These are phyloP conservation scores for Claviceps arundinis DNA, from an alignment of 2,329 filamentous ascomycete genomes.

Conservation along the genomic window DNA sequence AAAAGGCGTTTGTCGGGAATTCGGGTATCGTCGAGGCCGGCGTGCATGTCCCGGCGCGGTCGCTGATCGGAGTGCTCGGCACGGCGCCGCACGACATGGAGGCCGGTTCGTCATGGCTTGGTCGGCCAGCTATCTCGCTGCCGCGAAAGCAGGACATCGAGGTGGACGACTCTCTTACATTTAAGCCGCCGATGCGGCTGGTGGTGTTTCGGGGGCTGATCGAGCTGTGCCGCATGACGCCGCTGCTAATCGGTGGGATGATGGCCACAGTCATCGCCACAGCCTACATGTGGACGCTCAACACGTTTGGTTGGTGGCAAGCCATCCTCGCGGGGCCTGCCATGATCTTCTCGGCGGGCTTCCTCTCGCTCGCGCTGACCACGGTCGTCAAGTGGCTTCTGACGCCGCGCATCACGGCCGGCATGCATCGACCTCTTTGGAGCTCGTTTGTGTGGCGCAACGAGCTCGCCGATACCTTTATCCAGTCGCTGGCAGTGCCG, in stretches of 20 bases:
- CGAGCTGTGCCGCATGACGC: slow-evolving; percentile 9
- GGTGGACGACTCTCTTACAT: slow-evolving; percentile 10
- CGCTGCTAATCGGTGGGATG: slow-evolving; percentile 6
- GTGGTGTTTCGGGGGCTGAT: slow-evolving; percentile 7
- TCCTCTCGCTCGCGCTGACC: slow-evolving; percentile 5
- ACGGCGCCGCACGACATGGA: slow-evolving; percentile 9
- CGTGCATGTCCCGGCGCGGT: slow-evolving; percentile 7
- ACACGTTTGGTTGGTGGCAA: slow-evolving; percentile 6
- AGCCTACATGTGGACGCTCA: slow-evolving; percentile 6
- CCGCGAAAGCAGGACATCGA: slow-evolving; percentile 7
- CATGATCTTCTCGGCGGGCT: slow-evolving; percentile 3
- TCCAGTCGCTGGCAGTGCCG: slow-evolving; percentile 24
- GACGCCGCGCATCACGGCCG: slow-evolving; percentile 8
- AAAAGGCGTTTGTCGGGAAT: slow-evolving; percentile 10
- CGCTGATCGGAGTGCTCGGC: slow-evolving; percentile 10
- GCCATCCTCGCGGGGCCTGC: slow-evolving; percentile 7
- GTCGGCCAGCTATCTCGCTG: slow-evolving; percentile 10
- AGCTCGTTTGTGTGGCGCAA: slow-evolving; percentile 14
- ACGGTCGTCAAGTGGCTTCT: slow-evolving; percentile 10
- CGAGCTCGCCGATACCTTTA: slow-evolving; percentile 46
- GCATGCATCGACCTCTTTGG: slow-evolving; percentile 11
- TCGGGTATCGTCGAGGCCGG: slow-evolving; percentile 10
- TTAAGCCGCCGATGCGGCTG: slow-evolving; percentile 8
- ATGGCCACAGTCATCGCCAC: slow-evolving; percentile 2
- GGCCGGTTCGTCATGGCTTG: slow-evolving; percentile 11